Percentiles rank a stretch among this genome's conserved stretches.
Conservation (phyloP, 768 basidiomycete genomes). For the Serendipita vermifera region DNA sequence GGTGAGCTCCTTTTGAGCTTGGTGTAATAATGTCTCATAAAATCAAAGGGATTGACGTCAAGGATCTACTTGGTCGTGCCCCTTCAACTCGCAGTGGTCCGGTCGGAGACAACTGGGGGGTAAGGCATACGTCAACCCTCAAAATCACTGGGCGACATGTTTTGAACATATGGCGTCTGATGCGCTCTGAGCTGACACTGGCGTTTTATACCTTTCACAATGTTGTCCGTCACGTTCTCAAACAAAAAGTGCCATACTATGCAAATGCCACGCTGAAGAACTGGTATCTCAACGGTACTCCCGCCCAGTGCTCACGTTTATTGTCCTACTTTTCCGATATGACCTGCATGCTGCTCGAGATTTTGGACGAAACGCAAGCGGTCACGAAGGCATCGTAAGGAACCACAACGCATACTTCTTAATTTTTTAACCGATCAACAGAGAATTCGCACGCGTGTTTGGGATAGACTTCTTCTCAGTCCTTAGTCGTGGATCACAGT, state of each 20-base stretch:
- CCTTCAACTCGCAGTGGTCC: constrained; percentile 29
- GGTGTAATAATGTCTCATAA: not conserved
- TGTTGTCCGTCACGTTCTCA: constrained; percentile 68
- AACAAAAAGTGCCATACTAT: constrained; percentile 64
- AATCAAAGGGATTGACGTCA: constrained; percentile 51
- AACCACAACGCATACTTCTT: not conserved
- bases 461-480: constrained; percentile 97
- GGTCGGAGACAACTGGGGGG: constrained; percentile 54
- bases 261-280: constrained; percentile 43
- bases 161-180: constrained; percentile 83
- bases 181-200: constrained; percentile 71
- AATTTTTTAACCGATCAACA: constrained; percentile 22
- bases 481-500: constrained; percentile 88
- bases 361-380: constrained; percentile 68
- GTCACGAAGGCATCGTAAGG: constrained; percentile 83
- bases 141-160: constrained; percentile 80
- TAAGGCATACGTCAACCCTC: constrained; percentile 66
- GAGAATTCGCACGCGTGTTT: constrained; percentile 94
- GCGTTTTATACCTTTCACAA: constrained; percentile 82
- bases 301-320: constrained; percentile 41
- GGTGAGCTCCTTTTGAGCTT: constrained; percentile 31
- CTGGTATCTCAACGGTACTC: constrained; percentile 52
- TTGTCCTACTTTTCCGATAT: constrained; percentile 52
- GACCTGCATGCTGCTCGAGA: constrained; percentile 56
- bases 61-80: constrained; percentile 65